A percentile compares a stretch with the other conserved stretches of the same genome.
Evolutionary conservation across 257 asterid genomes (phyloP).

Genomic region (Parsonsia alboflavescens): DNA sequence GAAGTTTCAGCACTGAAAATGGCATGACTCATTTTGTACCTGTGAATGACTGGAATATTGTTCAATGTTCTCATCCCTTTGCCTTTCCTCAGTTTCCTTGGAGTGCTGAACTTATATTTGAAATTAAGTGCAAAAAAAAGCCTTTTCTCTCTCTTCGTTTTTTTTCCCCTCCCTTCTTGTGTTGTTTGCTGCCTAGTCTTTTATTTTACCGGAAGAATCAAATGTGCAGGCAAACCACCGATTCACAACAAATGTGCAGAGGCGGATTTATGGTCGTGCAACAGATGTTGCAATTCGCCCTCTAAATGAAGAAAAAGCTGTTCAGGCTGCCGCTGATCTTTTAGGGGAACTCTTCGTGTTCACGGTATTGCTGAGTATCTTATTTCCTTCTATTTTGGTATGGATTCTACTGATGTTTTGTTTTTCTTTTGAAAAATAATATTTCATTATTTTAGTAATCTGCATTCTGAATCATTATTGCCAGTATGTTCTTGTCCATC

Average conservation of each 20-base stretch:
- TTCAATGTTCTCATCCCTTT: background rate
- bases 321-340: constrained; percentile 89
- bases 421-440: background rate
- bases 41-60: background rate
- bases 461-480: background rate
- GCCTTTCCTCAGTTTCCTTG: background rate
- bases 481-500: background rate
- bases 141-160: too few relatives aligned
- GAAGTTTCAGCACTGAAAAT: background rate
- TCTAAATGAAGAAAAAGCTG: constrained; percentile 82
- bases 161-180: too few relatives aligned
- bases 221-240: constrained; percentile 86
- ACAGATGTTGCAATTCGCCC: constrained; percentile 80
- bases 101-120: background rate
- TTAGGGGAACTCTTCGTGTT: constrained; percentile 75
- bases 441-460: background rate
- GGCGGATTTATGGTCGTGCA: constrained; percentile 76
- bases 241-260: constrained; percentile 61
- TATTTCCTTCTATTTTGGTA: background rate
- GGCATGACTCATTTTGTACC: background rate
- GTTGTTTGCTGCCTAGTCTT: background rate
- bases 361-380: constrained; percentile 39
- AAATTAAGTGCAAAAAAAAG: background rate
- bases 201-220: background rate
- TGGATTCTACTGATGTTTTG: background rate